A percentile compares a stretch with the other conserved stretches of the same genome.
phyloP scores from a whole-genome alignment of 208 protist genomes.

The Crithidia expoeki region DNA sequence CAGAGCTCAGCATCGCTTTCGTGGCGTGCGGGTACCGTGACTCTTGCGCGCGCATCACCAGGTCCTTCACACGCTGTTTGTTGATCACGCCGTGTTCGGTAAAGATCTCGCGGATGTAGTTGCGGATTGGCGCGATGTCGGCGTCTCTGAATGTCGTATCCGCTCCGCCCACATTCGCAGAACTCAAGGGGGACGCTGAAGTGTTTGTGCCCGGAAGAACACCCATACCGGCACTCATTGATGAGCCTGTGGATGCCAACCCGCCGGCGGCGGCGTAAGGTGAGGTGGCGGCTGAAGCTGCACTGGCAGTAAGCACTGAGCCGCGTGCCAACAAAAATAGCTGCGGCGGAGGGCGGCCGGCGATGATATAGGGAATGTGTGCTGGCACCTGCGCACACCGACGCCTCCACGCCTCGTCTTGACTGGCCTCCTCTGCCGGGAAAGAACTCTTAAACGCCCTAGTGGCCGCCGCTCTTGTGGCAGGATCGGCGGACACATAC shows the following conservation, averaged over 20 bases:
- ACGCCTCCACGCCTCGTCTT: conserved; percentile 58
- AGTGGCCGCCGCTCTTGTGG: conserved; percentile 11
- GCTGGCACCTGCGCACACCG: conserved; percentile 37
- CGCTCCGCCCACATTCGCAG: neutral
- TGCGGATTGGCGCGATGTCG: conserved; percentile 56
- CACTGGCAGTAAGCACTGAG: neutral
- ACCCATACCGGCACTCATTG: neutral
- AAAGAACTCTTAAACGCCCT: conserved; percentile 39
- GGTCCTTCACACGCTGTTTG: conserved; percentile 80
- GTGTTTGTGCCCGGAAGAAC: neutral
- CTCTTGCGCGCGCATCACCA: conserved; percentile 68
- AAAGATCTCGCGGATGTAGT: conserved; percentile 77
- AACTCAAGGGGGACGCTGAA: conserved; percentile 21
- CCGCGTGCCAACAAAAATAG: conserved; percentile 37
- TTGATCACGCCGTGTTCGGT: conserved; percentile 83
- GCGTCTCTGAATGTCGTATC: conserved; percentile 40
- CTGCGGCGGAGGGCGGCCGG: conserved; percentile 34
- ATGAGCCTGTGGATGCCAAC: neutral
- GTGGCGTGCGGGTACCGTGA: conserved; percentile 71
- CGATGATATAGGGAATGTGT: conserved; percentile 57
- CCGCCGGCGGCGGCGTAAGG: conserved; percentile 18
- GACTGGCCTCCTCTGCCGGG: conserved; percentile 48
- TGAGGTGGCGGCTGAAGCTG: conserved; percentile 6
- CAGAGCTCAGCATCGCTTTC: conserved; percentile 76
- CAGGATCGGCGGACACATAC: conserved; percentile 46